Evolutionary conservation across 495 filamentous ascomycete species (phyloP).

Genomic region (Penicillium fimorum): DNA sequence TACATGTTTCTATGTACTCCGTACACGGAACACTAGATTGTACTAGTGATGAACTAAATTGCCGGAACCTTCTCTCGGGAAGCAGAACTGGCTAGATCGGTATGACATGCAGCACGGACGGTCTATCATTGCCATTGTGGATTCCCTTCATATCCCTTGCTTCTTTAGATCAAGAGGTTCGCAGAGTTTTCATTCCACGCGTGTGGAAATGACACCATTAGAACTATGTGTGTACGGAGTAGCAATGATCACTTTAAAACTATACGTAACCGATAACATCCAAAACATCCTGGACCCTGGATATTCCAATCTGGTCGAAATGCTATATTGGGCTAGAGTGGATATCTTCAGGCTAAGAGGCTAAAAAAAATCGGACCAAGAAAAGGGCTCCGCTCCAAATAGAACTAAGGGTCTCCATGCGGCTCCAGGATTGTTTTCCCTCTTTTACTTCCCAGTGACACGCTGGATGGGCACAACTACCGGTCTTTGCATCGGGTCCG

Average conservation of each 20-base stretch:
- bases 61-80: conserved; percentile 8
- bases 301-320: background rate
- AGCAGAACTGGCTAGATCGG: conserved; percentile 14
- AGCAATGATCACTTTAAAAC: background rate
- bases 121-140: conserved; percentile 19
- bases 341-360: background rate
- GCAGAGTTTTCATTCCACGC: conserved; percentile 5
- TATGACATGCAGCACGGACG: conserved; percentile 28
- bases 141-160: conserved; percentile 20
- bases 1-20: background rate
- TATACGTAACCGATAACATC: background rate
- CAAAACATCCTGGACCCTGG: background rate
- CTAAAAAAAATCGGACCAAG: conserved; percentile 19
- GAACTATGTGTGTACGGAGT: background rate
- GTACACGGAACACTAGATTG: background rate
- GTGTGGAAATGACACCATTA: conserved; percentile 4
- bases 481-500: conserved; percentile 1
- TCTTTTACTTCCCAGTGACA: background rate
- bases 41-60: background rate
- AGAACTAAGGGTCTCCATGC: conserved; percentile 12
- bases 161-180: conserved; percentile 7
- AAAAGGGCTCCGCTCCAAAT: conserved; percentile 1
- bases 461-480: background rate
- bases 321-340: background rate
- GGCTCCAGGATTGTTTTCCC: conserved; percentile 12